Evolutionary conservation across 805 yeast genomes (phyloP).

Genomic region (Wickerhamiella kurtzmanii): DNA sequence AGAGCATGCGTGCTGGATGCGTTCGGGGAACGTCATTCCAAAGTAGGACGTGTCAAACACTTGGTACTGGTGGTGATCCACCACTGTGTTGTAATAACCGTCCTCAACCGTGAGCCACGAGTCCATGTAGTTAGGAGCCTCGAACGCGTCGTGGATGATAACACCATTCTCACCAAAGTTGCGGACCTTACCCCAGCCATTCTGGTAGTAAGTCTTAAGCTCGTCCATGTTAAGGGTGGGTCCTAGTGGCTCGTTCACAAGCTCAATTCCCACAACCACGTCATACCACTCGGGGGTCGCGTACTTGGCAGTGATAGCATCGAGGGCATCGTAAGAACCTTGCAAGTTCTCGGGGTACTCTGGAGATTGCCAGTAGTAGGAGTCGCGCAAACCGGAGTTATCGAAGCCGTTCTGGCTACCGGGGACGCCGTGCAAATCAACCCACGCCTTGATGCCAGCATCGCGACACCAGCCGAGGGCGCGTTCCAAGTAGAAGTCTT

Average conservation of each 20-base stretch:
- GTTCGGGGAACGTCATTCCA: constrained; percentile 44
- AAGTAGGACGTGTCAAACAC: constrained; percentile 60
- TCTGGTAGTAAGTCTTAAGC: constrained; percentile 44
- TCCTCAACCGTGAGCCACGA: constrained; percentile 27
- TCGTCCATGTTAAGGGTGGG: constrained; percentile 42
- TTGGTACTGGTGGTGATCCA: constrained; percentile 88
- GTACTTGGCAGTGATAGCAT: constrained; percentile 46
- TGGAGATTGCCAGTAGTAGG: constrained; percentile 36
- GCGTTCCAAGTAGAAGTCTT: constrained; percentile 51
- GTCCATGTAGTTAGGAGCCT: constrained; percentile 49
- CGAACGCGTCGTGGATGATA: constrained; percentile 75
- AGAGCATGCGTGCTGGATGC: constrained; percentile 40
- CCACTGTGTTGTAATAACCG: constrained; percentile 50
- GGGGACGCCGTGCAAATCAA: constrained; percentile 92
- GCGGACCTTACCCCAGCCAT: constrained; percentile 57
- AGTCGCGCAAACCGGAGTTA: constrained; percentile 75
- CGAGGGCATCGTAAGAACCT: constrained; percentile 43
- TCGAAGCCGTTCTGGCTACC: constrained; percentile 96
- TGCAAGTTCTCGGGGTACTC: constrained; percentile 36
- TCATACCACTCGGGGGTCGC: constrained; percentile 48
- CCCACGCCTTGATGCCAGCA: constrained; percentile 62
- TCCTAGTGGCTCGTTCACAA: constrained; percentile 84
- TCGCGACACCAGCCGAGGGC: constrained; percentile 66
- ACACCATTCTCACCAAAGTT: constrained; percentile 37
- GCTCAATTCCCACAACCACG: constrained; percentile 70